Base-by-base conservation (phyloP, 441 rosid species). In the Gossypium gossypioides region DNA sequence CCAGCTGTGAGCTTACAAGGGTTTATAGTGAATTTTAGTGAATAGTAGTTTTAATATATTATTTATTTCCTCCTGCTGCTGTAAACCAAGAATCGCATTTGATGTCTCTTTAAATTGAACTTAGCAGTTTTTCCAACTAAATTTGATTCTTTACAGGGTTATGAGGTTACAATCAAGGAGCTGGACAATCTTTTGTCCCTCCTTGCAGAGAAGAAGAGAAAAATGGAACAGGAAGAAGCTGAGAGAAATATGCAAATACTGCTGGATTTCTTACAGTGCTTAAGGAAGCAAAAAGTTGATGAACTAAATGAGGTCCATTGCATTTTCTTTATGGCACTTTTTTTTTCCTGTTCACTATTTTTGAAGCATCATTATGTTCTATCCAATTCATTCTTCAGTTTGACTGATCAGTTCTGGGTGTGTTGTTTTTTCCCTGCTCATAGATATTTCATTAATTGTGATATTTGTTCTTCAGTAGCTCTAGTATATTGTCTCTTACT, bases 191-290 rank as follows among this genome's bases (percentile, higher is more conserved):
- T 96, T 55, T 81, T 88, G 78, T 51, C 86, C 21, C 77, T 92
- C 74, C 96, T 95, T 32, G 79, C 89, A 16, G 98, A 96, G 85
- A 96, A 81, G 89, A 96, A 91, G 87, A 89, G 92, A 42, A 96
- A 96, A 84, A 89, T 88, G 92, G 98, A 96, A 74, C 98, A 96
- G 82, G 99, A 96, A 84, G 98, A 91, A 84, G 91, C 96, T 61
- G 99, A 92, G 84, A 89, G 97, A 82, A 96, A 92, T 84, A 96
- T 92, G 99, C 97, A 96, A 84, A 90, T 96, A 81, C 85, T 96
- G 48, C 69, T 96, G 66, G 96, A 93, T 79, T 96, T 96, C 85
- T 82, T 96, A 84, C 88, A 86, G 54, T 86, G 90, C 83, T 81
- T 96, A 70, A 81, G 90, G 76, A 96, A 92, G 87, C 96, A 90